A percentile compares a stretch with the other conserved stretches of the same genome.
phyloP scores from a whole-genome alignment of 805 yeast species.

The Zygosaccharomyces bisporus region DNA sequence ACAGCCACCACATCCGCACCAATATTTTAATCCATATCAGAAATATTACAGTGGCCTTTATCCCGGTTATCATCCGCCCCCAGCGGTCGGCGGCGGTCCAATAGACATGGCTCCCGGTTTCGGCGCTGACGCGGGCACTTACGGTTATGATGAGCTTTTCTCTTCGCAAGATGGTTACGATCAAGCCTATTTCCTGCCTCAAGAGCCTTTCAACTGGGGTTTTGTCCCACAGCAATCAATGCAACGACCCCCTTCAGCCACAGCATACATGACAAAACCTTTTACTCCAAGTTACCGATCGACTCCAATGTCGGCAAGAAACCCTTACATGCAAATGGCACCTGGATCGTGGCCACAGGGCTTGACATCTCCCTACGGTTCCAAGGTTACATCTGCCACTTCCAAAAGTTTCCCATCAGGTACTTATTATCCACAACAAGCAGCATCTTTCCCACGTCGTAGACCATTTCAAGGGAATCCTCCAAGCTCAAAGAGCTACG shows the following conservation, averaged over 20 bases:
- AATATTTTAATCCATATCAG: slow-evolving; percentile 13
- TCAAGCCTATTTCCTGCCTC: slow-evolving; percentile 17
- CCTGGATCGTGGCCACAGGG: slow-evolving; percentile 17
- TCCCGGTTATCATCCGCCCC: slow-evolving; percentile 13
- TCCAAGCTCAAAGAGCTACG: slow-evolving; percentile 13
- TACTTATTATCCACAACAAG: slow-evolving; percentile 17
- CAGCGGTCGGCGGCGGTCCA: slow-evolving; percentile 6
- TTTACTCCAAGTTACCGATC: slow-evolving; percentile 22
- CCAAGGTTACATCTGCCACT: slow-evolving; percentile 15
- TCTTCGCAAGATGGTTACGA: slow-evolving; percentile 17
- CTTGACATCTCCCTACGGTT: slow-evolving; percentile 15
- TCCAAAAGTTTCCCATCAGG: slow-evolving; percentile 15
- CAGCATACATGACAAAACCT: slow-evolving; percentile 17
- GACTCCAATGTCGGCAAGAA: slow-evolving; percentile 20
- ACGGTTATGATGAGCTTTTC: slow-evolving; percentile 20
- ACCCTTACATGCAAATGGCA: slow-evolving; percentile 17
- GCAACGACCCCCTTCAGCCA: slow-evolving; percentile 20
- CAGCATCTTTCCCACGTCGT: slow-evolving; percentile 14
- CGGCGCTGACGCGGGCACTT: slow-evolving; percentile 10
- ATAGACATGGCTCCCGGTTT: slow-evolving; percentile 7
- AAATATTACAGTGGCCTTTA: slow-evolving; percentile 11
- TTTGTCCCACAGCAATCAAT: slow-evolving; percentile 23
- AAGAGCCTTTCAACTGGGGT: slow-evolving; percentile 19
- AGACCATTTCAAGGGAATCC: slow-evolving; percentile 15
- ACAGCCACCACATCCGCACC: slow-evolving; percentile 6